Base-by-base conservation (phyloP, 495 filamentous ascomycete genomes). In the Daldinia vernicosa region DNA sequence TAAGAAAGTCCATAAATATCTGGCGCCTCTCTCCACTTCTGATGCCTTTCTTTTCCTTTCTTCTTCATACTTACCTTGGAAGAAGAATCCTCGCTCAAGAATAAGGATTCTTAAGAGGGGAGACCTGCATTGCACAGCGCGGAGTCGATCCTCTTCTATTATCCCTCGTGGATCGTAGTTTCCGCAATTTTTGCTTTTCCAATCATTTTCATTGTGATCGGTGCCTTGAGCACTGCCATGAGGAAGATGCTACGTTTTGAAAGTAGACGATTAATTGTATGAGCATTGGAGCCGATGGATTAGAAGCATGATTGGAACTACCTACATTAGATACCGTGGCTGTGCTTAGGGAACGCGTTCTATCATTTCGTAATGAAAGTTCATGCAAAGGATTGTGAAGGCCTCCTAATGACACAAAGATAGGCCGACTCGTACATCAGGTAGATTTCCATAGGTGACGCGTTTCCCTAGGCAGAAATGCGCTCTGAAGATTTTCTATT, bases 41-140 rank as follows among this genome's bases (percentile, higher is more conserved):
- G 2, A 24, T 19, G 0, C 7, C 54, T 54, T 9, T 63, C 19
- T 54, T 30, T 53, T 50, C 55, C n/a, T 70, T 61, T 81, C 79
- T 86, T 89, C 84, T 85, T 88, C 87, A 90, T 90, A 90, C 88
- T 90, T 91, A 91, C 88, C 88, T 90, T 90, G 86, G 89, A 85
- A 85, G 82, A 80, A 83, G 81, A 81, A 78, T 82, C 78, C 82
- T 81, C 63, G 88, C 82, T 90, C 88, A 90, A 79, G 81, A 88
- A 85, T 81, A 79, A 84, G 80, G 84, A 78, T 76, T 80, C 82
- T 83, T 83, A 89, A 84, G 79, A 78, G 80, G 84, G 83, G 84
- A 89, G 86, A 82, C 88, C 88, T 91, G 86, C 89, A 92, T 92
- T 91, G 88, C 89, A 92, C 90, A 91, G 71, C 89, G 89, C 84